Evolutionary conservation across 495 filamentous ascomycete species (phyloP), one percentile per base, ranked within the genome.

Genomic region (Cercophora samala): DNA sequence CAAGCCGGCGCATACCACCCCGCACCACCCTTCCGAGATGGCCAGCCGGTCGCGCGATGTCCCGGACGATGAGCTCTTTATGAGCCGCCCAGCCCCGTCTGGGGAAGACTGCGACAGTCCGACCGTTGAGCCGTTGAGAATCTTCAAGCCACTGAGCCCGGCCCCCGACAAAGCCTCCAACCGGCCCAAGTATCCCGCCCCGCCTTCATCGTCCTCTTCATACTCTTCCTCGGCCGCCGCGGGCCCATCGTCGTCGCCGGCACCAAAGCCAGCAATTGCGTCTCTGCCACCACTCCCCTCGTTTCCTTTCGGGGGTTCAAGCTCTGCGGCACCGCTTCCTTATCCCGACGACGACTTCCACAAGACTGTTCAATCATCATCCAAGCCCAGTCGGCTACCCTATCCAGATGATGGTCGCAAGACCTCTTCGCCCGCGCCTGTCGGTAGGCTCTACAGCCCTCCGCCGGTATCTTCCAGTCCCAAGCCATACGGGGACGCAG

Each of bases 61-160:
- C 69, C 84, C 84, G 62, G 85, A 89, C 52, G 89, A 90, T 68
- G 91, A 94, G 81, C 86, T 95, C 75, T 94, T 94, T 76, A 83
- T 93, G 69, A 84, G 84, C 69, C 79, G 85, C 18, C 85, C 82
- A 37, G 76, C 78, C 21, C 78, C 79, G 0, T 58, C 69, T 9
- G 68, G 66, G 63, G 80, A 81, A 24, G 85, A 88, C 62, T 83
- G 80, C 73, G 82, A 86, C 68, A 88, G 89, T 63, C 90, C 92
- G 53, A 89, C 89, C 2, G 85, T 97, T 66, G 92, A 90, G 65
- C 93, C 93, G 26, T 79, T 97, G 75, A 87, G 92, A 69, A 96
- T 97, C 73, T 88, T 87, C 81, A 96, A 96, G 76, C 83, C 83
- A 15, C 73, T 76, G 73, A 86, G 76, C 78, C 87, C 83, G 56